Base-by-base conservation (phyloP, 2,329 filamentous ascomycete genomes). In the Pseudocercospora crystallina region DNA sequence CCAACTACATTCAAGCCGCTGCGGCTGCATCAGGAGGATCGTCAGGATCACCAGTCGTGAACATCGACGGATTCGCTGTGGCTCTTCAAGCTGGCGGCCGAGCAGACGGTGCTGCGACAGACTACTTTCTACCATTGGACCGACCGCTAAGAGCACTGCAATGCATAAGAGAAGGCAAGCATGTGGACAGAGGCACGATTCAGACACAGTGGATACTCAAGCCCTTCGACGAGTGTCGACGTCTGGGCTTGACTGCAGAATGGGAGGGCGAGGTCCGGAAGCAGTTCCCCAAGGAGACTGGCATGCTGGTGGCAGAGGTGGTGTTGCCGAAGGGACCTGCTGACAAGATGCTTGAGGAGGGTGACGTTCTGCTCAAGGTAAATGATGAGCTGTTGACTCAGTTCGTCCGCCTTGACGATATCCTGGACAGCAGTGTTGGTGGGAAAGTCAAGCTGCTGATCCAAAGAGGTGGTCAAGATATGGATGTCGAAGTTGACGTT, bases 201-300 rank as follows among this genome's bases (percentile, higher is more conserved):
- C 94, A 99, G 72, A 95, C 90, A 56, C 94, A 99, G 69, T 99
- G 95, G 80, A 80, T 97, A 46, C 81, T 99, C 56, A 97, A 97
- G 71, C 90, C 94, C 0, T 99, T 99, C 63, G 95, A 99, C 62
- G 95, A 99, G 70, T 97, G 94, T 70, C 85, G 92, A 47, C 82
- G 94, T 53, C 77, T 99, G 9, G 94, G 94, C 7, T 77, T 99
- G 53, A 89, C 83, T 2, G 80, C 90, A 0, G 81, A 90, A 44
- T 95, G 90, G 85, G 94, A 99, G 75, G 86, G 88, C 33, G 84
- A 86, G 49, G 84, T 95, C 57, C 85, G 94, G 31, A 83, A 87
- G 61, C 78, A 83, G 20, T 95, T 96, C 60, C 94, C 95, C 1
- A 87, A 89, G 62, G 94, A 96, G 73, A 97, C 90, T 17, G 95